Percentiles rank a stretch among this genome's conserved stretches.
Conservation (phyloP, 768 basidiomycete species). For the Xerocomellus amylosporus region DNA sequence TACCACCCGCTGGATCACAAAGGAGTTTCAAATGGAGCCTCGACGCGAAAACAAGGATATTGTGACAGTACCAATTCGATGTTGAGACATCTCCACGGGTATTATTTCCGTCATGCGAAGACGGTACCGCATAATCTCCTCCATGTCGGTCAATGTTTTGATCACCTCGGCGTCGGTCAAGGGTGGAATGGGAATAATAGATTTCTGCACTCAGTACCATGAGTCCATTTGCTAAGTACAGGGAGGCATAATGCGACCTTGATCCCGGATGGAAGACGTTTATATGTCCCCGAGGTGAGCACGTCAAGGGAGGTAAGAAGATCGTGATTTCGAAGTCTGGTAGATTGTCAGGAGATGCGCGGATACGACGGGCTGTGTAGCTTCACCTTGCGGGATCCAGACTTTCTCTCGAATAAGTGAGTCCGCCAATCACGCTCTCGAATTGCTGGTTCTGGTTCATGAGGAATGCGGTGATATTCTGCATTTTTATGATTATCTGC, state of each 20-base stretch:
- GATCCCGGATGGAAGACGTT: constrained; percentile 74
- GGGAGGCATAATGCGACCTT: constrained; percentile 49
- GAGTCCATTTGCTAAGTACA: constrained; percentile 18
- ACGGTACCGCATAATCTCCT: constrained; percentile 75
- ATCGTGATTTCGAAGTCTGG: constrained; percentile 89
- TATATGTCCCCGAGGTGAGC: constrained; percentile 81
- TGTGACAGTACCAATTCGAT: constrained; percentile 55
- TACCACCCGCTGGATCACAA: constrained; percentile 60
- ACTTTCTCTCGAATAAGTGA: constrained; percentile 64
- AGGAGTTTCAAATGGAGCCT: constrained; percentile 14
- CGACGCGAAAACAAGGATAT: constrained; percentile 13
- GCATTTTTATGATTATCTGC: constrained; percentile 1
- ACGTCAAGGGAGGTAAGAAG: constrained; percentile 89
- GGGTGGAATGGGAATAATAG: constrained; percentile 60
- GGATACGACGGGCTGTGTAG: background rate
- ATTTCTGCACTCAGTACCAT: constrained; percentile 50
- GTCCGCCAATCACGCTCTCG: constrained; percentile 58
- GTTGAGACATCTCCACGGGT: constrained; percentile 76
- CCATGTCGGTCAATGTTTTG: constrained; percentile 66
- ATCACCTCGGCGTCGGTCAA: constrained; percentile 65
- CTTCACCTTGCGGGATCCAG: constrained; percentile 76
- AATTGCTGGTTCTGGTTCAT: constrained; percentile 85
- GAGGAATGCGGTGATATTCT: constrained; percentile 89
- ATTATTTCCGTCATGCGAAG: constrained; percentile 76
- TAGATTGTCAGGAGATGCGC: background rate